These are phyloP conservation scores for Hypoxylon trugodes DNA, from an alignment of 495 filamentous ascomycete species.

Conservation along the genomic window DNA sequence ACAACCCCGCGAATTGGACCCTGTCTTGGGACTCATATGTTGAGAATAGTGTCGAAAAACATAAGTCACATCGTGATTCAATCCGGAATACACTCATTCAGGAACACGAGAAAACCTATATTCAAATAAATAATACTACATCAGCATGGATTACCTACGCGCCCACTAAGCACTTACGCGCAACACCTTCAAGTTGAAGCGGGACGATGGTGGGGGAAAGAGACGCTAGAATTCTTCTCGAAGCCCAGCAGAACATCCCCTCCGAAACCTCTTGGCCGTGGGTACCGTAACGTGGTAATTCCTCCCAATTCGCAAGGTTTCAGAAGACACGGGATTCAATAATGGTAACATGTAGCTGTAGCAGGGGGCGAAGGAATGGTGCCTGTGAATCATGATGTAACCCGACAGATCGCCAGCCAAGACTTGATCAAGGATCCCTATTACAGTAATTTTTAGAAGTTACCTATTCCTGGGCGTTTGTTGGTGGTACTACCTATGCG, in stretches of 20 bases:
- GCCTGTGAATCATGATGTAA: conserved; percentile 14
- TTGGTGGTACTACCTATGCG: too few relatives aligned
- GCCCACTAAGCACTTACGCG: conserved; percentile 26
- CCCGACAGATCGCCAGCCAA: conserved; percentile 20
- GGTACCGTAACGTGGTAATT: conserved; percentile 12
- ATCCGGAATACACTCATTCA: too few relatives aligned
- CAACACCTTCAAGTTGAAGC: background rate
- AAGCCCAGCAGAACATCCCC: conserved; percentile 20
- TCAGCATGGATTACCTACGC: conserved; percentile 8
- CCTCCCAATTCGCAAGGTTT: conserved; percentile 9
- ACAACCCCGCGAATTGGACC: too few relatives aligned
- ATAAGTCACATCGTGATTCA: too few relatives aligned
- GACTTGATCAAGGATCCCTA: conserved; percentile 1
- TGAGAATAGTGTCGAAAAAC: too few relatives aligned
- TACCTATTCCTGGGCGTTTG: background rate
- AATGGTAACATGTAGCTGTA: conserved; percentile 25
- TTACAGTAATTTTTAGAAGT: conserved; percentile 23
- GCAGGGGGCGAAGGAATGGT: conserved; percentile 1
- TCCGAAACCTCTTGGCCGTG: conserved; percentile 17
- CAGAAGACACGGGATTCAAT: conserved; percentile 8
- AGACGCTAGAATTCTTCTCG: conserved; percentile 38
- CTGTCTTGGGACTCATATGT: too few relatives aligned
- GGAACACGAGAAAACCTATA: too few relatives aligned
- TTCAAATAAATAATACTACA: too few relatives aligned
- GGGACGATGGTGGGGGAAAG: conserved; percentile 15